These are phyloP conservation scores for Cordyceps javanica DNA, from an alignment of 2,329 filamentous ascomycete species.

Conservation along the genomic window DNA sequence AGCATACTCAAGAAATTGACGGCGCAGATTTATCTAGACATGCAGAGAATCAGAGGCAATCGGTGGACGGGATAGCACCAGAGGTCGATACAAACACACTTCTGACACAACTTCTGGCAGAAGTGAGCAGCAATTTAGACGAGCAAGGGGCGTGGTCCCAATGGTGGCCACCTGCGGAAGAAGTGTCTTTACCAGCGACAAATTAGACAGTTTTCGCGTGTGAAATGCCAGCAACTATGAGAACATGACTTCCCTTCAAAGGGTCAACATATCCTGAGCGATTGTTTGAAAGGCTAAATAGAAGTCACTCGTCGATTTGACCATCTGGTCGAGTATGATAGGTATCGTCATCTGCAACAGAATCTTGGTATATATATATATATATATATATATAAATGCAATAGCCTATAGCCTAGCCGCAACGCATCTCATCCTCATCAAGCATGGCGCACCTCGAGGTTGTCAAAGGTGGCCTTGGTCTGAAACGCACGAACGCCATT, in stretches of 20 bases:
- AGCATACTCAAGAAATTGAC: conserved; percentile 25
- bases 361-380: conserved; percentile 13
- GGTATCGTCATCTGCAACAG: too few species aligned
- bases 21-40: conserved; percentile 17
- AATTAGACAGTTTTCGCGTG: not conserved
- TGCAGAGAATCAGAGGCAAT: not conserved
- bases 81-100: conserved; percentile 18
- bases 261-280: too few species aligned
- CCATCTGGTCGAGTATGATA: too few species aligned
- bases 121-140: conserved; percentile 22
- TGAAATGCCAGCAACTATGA: too few species aligned
- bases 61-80: not conserved
- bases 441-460: conserved; percentile 3
- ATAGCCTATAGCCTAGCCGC: not conserved
- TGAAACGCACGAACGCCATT: conserved; percentile 10
- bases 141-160: conserved; percentile 23
- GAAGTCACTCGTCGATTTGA: too few species aligned
- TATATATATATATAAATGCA: not conserved
- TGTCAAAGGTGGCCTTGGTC: conserved; percentile 13
- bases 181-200: conserved; percentile 15
- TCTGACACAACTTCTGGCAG: conserved; percentile 20
- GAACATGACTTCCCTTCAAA: too few species aligned
- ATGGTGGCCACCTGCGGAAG: conserved; percentile 22
- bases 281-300: too few species aligned
- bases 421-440: not conserved